Evolutionary conservation across 2,329 filamentous ascomycete species (phyloP).

Genomic region (Cadophora gregata): DNA sequence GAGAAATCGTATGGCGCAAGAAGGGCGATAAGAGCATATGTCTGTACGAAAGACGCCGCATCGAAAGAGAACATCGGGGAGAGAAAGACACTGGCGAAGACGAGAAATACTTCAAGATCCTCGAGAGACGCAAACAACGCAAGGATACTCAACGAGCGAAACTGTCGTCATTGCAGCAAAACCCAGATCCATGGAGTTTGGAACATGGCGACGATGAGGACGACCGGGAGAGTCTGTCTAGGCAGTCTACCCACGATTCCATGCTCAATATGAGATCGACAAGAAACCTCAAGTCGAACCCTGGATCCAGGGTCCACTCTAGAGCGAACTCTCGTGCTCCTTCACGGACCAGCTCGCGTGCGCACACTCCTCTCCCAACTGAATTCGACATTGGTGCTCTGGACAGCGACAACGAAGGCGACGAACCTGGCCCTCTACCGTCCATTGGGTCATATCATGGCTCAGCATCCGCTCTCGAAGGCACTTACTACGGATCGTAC

Average conservation of each 20-base stretch:
- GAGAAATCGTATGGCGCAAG: slow-evolving; percentile 93
- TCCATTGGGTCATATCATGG: slow-evolving; percentile 56
- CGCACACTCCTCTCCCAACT: slow-evolving; percentile 45
- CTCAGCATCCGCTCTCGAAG: slow-evolving; percentile 66
- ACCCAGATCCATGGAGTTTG: slow-evolving; percentile 79
- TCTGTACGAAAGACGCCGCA: slow-evolving; percentile 78
- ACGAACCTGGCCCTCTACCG: slow-evolving; percentile 58
- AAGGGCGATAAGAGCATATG: slow-evolving; percentile 86
- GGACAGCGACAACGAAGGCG: slow-evolving; percentile 58
- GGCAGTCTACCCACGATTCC: slow-evolving; percentile 37
- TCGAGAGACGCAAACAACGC: slow-evolving; percentile 63
- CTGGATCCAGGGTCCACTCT: slow-evolving; percentile 40
- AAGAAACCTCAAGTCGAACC: slow-evolving; percentile 39
- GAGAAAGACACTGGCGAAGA: slow-evolving; percentile 62
- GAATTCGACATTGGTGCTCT: slow-evolving; percentile 47
- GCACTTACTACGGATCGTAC: slow-evolving; percentile 79
- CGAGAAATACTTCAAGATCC: slow-evolving; percentile 63
- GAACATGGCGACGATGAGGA: slow-evolving; percentile 72
- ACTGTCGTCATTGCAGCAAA: slow-evolving; percentile 56
- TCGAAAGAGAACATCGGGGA: slow-evolving; percentile 73
- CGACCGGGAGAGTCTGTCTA: slow-evolving; percentile 44
- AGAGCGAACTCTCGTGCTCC: slow-evolving; percentile 39
- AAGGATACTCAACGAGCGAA: slow-evolving; percentile 64
- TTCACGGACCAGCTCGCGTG: slow-evolving; percentile 41
- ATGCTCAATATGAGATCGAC: slow-evolving; percentile 29